phyloP scores from a whole-genome alignment of 2,329 filamentous ascomycete species.

The Corynespora cassiicola region DNA sequence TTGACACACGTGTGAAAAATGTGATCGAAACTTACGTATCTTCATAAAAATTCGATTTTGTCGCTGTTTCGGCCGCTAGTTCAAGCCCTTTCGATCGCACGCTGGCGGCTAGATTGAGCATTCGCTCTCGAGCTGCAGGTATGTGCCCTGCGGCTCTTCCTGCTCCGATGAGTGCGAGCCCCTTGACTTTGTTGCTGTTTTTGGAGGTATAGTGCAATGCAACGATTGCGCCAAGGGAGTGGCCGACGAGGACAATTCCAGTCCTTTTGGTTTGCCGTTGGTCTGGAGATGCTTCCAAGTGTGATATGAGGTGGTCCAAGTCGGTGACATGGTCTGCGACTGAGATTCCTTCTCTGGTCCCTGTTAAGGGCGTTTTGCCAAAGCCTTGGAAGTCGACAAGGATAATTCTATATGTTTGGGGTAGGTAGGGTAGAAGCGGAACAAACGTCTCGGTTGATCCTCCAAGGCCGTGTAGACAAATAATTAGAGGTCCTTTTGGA shows the following conservation, averaged over 20 bases:
- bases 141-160: constrained; percentile 11
- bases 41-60: constrained; percentile 10
- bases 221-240: constrained; percentile 5
- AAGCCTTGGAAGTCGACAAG: constrained; percentile 8
- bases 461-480: constrained; percentile 8
- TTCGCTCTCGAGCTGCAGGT: constrained; percentile 9
- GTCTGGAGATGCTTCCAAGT: constrained; percentile 5
- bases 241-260: constrained; percentile 2
- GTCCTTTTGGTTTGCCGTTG: not conserved
- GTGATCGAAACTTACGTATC: constrained; percentile 2
- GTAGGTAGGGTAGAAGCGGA: constrained; percentile 4
- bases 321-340: constrained; percentile 7
- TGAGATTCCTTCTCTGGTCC: not conserved
- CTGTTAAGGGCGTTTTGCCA: not conserved
- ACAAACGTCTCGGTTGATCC: constrained; percentile 6
- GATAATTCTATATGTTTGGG: not conserved
- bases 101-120: constrained; percentile 9
- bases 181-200: not conserved
- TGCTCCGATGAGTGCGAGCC: constrained; percentile 6
- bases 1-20: not conserved
- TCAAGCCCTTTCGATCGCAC: constrained; percentile 9
- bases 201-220: constrained; percentile 8
- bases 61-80: constrained; percentile 7
- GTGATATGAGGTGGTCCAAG: constrained; percentile 9
- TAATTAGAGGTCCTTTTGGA: not conserved